Conservation (phyloP, 805 yeast genomes). For the Lachancea lanzarotensis region DNA sequence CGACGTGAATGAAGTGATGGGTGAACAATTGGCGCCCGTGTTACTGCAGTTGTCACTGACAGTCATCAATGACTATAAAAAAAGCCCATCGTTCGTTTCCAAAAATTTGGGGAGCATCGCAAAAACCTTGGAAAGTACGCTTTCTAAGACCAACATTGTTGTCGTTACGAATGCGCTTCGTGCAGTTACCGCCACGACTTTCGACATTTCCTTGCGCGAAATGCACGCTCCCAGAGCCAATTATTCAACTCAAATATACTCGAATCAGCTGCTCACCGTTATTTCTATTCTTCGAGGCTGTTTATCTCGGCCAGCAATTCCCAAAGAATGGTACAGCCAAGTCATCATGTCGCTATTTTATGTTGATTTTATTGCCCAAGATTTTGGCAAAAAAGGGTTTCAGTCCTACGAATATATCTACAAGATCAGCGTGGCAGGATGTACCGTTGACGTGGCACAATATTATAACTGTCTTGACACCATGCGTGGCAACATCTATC, state of each 20-base stretch:
- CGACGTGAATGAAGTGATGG: conserved; percentile 10
- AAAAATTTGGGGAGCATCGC: conserved; percentile 20
- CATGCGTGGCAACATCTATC: conserved; percentile 15
- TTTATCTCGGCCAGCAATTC: neutral
- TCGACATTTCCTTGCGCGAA: conserved; percentile 15
- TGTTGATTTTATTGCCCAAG: conserved; percentile 20
- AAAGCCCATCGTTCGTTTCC: conserved; percentile 7
- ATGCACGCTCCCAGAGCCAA: conserved; percentile 9
- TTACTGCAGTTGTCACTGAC: conserved; percentile 11
- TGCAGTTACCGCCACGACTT: conserved; percentile 9
- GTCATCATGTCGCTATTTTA: conserved; percentile 16
- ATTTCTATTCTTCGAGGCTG: conserved; percentile 13
- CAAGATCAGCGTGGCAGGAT: conserved; percentile 14
- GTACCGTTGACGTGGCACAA: conserved; percentile 2
- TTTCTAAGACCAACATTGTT: conserved; percentile 6
- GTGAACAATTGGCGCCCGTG: conserved; percentile 14
- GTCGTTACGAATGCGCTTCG: conserved; percentile 7
- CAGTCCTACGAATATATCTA: conserved; percentile 24
- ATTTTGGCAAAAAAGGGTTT: conserved; percentile 26
- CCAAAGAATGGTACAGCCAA: conserved; percentile 11
- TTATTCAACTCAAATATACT: conserved; percentile 15
- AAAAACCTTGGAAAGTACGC: conserved; percentile 15
- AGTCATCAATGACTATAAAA: conserved; percentile 8
- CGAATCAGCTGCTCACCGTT: conserved; percentile 18
- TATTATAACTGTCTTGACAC: conserved; percentile 6